phyloP scores from a whole-genome alignment of 805 yeast species.

The Yarrowia sp. region DNA sequence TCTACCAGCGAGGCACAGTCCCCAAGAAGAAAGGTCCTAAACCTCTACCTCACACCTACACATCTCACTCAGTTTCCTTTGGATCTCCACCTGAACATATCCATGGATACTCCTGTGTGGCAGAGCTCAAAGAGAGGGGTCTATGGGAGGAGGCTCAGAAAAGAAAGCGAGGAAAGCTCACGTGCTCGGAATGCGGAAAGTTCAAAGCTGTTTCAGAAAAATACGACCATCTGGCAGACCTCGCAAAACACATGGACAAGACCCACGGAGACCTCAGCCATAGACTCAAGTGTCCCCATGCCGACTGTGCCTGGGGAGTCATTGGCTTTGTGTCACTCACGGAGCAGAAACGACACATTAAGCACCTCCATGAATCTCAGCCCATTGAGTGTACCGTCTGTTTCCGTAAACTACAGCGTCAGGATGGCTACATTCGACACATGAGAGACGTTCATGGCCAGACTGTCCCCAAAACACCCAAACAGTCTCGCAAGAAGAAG shows the following conservation, averaged over 20 bases:
- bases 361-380: background rate
- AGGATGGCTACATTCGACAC: slow-evolving; percentile 20
- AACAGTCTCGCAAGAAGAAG: background rate
- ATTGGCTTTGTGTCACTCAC: slow-evolving; percentile 20
- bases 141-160: slow-evolving; percentile 15
- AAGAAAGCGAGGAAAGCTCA: slow-evolving; percentile 13
- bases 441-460: slow-evolving; percentile 16
- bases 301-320: slow-evolving; percentile 5
- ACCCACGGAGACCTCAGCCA: background rate
- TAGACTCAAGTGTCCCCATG: slow-evolving; percentile 19
- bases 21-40: too few species aligned
- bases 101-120: background rate
- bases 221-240: slow-evolving; percentile 1
- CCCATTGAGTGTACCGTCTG: slow-evolving; percentile 6
- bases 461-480: background rate
- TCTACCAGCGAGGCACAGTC: background rate
- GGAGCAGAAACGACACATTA: slow-evolving; percentile 20
- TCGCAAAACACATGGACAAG: slow-evolving; percentile 16
- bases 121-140: slow-evolving; percentile 1
- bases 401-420: background rate
- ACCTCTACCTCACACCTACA: too few species aligned
- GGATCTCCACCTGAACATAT: too few species aligned
- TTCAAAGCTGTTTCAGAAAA: background rate
- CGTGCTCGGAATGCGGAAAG: slow-evolving; percentile 32
- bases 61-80: too few species aligned